phyloP scores from a whole-genome alignment of 2,329 filamentous ascomycete genomes.

The Fusarium tjaetaba region DNA sequence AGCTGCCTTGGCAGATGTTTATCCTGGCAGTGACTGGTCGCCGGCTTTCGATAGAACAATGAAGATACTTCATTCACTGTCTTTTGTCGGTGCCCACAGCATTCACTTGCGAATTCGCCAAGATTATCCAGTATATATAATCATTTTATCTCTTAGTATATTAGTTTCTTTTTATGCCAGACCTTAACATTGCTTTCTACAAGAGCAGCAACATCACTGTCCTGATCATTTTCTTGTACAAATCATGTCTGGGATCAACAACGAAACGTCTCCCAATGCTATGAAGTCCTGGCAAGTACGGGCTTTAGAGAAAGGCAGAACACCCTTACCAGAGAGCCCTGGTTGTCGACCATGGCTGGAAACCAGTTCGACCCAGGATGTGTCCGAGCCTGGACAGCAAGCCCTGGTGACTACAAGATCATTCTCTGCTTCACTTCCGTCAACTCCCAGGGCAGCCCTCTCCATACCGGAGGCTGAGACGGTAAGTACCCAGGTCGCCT shows the following conservation, averaged over 20 bases:
- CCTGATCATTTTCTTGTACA: not conserved
- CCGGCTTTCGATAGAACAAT: not conserved
- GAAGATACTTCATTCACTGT: not conserved
- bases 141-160: not conserved
- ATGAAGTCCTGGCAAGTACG: not conserved
- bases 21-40: too few species aligned
- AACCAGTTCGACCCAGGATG: not conserved
- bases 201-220: not conserved
- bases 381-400: not conserved
- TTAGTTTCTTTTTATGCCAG: not conserved
- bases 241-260: not conserved
- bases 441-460: not conserved
- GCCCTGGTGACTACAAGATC: not conserved
- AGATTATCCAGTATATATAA: not conserved
- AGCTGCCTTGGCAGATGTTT: not conserved
- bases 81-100: not conserved
- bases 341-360: not conserved
- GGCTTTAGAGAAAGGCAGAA: not conserved
- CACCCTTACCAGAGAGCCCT: not conserved
- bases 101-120: not conserved
- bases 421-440: not conserved
- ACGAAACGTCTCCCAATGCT: too few species aligned
- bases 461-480: too few species aligned
- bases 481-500: not conserved
- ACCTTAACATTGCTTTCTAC: not conserved